Base-by-base conservation (phyloP, 805 yeast genomes). In the Candida yuanshanica region DNA sequence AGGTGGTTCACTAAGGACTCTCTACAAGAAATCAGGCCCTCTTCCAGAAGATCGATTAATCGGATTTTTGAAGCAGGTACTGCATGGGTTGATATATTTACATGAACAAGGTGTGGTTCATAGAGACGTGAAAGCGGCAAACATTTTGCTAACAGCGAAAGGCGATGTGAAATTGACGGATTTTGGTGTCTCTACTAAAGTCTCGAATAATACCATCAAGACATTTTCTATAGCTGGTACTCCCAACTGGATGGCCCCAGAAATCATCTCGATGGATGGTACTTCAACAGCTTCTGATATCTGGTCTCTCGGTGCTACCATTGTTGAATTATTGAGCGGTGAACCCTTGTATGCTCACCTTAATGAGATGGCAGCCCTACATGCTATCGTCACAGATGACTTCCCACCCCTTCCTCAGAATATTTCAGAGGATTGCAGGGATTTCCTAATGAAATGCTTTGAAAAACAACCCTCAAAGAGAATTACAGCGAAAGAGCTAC, bases 181-280 rank as follows among this genome's bases (percentile, higher is more conserved):
- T 56, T 82, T 82, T 58, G 90, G 90, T 1, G 79, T 82, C 17
- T 79, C 86, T 18, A 86, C 87, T 0, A 85, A 83, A 58, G 66
- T 83, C 21, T 49, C 95, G 4, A 74, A 68, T 45, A 53, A 43
- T 17, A 50, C 53, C 3, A 59, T 79, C 47, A 70, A 82, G 40
- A 75, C 84, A 49, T 69, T 69, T 59, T 75, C 81, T 0, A 67
- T 75, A 49, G 80, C 77, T 0, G 99, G 99, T 2, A 88, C 98
- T 0, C 95, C 97, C 0, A 85, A 91, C 58, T 93, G 98, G 98
- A 90, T 93, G 96, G 97, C 99, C 0, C 99, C 99, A 0, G 99
- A 93, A 57, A 80, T 95, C 2, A 84, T 93, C 4, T 69, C 81
- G 33, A 80, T 88, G 51, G 85, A 83, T 53, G 95, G 95, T 3